Percentiles rank a stretch among this genome's conserved stretches.
Evolutionary conservation across 306 rosid species (phyloP).

Genomic region (Amphicarpaea edgeworthii): DNA sequence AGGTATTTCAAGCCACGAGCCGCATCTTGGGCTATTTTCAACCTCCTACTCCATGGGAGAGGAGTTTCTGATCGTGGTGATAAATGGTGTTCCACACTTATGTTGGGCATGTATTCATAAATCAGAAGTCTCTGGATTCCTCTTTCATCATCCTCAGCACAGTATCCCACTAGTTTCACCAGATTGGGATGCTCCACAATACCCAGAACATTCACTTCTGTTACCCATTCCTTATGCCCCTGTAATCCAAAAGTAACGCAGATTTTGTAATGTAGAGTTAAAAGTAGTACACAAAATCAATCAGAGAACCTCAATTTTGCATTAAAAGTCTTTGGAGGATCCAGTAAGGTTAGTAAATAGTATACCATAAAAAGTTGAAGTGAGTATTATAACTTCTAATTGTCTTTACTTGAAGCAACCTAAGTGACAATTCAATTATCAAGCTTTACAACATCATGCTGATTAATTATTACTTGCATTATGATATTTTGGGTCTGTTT

Average conservation of each 20-base stretch:
- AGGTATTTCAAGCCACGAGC: constrained; percentile 92
- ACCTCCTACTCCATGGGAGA: constrained; percentile 83
- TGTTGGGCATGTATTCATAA: constrained; percentile 87
- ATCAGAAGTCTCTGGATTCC: constrained; percentile 94
- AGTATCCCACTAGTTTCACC: constrained; percentile 92
- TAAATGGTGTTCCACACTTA: constrained; percentile 84
- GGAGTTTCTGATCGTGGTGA: constrained; percentile 66
- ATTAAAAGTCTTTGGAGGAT: constrained; percentile 5
- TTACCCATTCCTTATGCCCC: constrained; percentile 99
- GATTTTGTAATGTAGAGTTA: constrained; percentile 26
- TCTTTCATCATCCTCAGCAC: constrained; percentile 98
- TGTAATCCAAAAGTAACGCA: constrained; percentile 45
- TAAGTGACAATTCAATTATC: constrained; percentile 7
- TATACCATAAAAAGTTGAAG: constrained; percentile 12
- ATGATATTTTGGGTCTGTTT: too few species aligned
- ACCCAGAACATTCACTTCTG: constrained; percentile 97
- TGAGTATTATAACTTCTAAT: constrained; percentile 30
- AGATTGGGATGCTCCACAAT: constrained; percentile 97
- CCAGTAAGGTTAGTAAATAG: background rate
- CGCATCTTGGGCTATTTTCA: constrained; percentile 88
- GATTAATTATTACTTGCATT: constrained; percentile 14
- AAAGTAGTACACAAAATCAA: background rate
- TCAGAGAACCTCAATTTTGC: constrained; percentile 14
- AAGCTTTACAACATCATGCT: constrained; percentile 26
- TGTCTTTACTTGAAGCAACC: constrained; percentile 37